phyloP scores from a whole-genome alignment of 768 basidiomycete genomes.

The Hygrophoropsis aurantiaca region DNA sequence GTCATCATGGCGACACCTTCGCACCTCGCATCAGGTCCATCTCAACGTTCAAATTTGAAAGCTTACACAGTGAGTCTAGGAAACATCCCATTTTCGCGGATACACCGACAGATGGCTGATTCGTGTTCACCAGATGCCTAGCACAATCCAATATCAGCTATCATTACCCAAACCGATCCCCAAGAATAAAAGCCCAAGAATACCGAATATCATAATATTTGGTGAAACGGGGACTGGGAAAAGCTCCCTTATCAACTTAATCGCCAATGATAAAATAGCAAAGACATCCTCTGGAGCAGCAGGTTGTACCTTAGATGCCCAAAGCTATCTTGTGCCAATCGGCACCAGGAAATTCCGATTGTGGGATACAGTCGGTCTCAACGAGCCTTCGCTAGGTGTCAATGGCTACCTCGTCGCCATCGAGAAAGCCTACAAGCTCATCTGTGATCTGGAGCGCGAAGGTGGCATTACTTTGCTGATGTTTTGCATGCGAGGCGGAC shows the following conservation, averaged over 20 bases:
- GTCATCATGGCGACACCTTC: no score
- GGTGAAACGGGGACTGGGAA: slow-evolving; percentile 33
- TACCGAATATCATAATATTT: slow-evolving; percentile 24
- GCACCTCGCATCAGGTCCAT: no score
- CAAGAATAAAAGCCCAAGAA: background rate
- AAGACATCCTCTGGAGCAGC: slow-evolving; percentile 27
- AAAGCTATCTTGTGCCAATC: slow-evolving; percentile 13
- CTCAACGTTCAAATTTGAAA: no score
- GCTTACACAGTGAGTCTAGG: no score
- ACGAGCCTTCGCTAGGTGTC: slow-evolving; percentile 21
- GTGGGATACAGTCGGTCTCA: slow-evolving; percentile 33
- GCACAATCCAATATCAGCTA: no score
- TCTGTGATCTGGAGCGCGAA: slow-evolving; percentile 28
- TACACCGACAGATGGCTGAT: no score
- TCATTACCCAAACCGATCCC: no score
- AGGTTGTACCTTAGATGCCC: slow-evolving; percentile 35
- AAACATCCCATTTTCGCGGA: no score
- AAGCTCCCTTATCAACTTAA: slow-evolving; percentile 43
- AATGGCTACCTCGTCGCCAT: slow-evolving; percentile 22
- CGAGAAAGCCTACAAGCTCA: slow-evolving; percentile 29
- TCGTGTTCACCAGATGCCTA: no score
- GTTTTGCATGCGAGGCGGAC: slow-evolving; percentile 37
- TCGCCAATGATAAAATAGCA: slow-evolving; percentile 27
- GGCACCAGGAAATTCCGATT: slow-evolving; percentile 16
- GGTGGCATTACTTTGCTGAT: slow-evolving; percentile 41